Base-by-base conservation (phyloP, 768 basidiomycete genomes). In the Naganishia kalamii region DNA sequence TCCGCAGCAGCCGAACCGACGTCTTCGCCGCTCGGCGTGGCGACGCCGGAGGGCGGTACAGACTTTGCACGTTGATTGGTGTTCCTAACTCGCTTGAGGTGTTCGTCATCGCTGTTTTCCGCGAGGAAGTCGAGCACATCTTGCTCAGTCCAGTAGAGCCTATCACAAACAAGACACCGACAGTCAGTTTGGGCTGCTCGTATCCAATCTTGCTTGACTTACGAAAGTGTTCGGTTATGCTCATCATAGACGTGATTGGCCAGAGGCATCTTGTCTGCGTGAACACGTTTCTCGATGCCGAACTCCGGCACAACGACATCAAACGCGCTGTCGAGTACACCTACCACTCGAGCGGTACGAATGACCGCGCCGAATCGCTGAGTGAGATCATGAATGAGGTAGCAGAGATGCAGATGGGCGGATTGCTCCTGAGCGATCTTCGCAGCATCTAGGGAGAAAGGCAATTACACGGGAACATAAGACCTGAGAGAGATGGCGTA, bases 211-310 rank as follows among this genome's bases (percentile, higher is more conserved):
- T 23, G 47, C 17, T 33, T 13, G 17, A 71, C 73, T 69, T 52
- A 72, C 73, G 75, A 75, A 19, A 99, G 84, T 23, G 88, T 87
- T 79, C 96, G 88, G 2, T 84, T 84, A 79, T 94, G 93, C 78
- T 97, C 94, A 73, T 98, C 93, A 75, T 92, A 92, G 59, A 97
- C 91, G 74, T 92, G 88, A 71, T 94, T 97, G 88, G 96, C 91
- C 65, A 96, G 90, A 27, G 96, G 94, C 90, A 99, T 96, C 80
- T 98, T 92, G 75, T 98, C 96, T 44, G 93, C 90, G 72, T 98
- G 96, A 2, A 98, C 93, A 40, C 96, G 85, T 82, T 99, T 99
- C 81, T 99, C 96, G 70, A 99, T 97, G 33, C 94, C 91, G 75
- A 98, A 98, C 77, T 98, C 96, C 44, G 91, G 89, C 13, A 98